Evolutionary conservation across 768 basidiomycete species (phyloP).

Genomic region (Pilatotrama ljubarskyi): DNA sequence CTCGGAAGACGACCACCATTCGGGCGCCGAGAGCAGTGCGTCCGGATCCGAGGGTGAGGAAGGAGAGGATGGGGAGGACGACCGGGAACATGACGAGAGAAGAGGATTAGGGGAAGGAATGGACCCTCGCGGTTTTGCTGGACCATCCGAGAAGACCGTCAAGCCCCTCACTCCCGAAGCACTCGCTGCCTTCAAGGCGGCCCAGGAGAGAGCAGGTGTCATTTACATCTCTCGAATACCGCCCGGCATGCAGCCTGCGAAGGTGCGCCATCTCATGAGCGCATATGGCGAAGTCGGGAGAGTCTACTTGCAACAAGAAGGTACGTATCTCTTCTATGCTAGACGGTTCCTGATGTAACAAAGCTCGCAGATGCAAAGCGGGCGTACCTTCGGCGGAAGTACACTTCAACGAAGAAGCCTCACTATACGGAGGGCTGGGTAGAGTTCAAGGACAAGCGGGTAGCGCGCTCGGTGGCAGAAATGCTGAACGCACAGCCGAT

Average conservation of each 20-base stretch:
- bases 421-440: constrained; percentile 98
- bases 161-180: constrained; percentile 77
- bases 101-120: constrained; percentile 46
- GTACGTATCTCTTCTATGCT: constrained; percentile 40
- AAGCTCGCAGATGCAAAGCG: constrained; percentile 68
- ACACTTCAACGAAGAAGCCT: constrained; percentile 79
- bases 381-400: constrained; percentile 81
- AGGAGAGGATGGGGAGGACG: constrained; percentile 29
- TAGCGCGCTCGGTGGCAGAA: constrained; percentile 86
- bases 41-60: constrained; percentile 18
- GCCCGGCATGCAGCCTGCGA: constrained; percentile 96
- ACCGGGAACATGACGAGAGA: constrained; percentile 26
- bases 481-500: constrained; percentile 97
- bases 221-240: constrained; percentile 96
- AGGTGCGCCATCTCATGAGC: constrained; percentile 92
- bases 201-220: constrained; percentile 78
- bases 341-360: background rate
- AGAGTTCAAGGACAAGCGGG: constrained; percentile 92
- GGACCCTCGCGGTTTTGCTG: constrained; percentile 60
- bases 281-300: constrained; percentile 87
- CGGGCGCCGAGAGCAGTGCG: background rate
- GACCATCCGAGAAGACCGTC: constrained; percentile 56
- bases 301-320: constrained; percentile 93
- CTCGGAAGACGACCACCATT: background rate
- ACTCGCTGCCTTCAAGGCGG: constrained; percentile 70